Base-by-base conservation (phyloP, 257 asterid species). In the Scutellaria minor region DNA sequence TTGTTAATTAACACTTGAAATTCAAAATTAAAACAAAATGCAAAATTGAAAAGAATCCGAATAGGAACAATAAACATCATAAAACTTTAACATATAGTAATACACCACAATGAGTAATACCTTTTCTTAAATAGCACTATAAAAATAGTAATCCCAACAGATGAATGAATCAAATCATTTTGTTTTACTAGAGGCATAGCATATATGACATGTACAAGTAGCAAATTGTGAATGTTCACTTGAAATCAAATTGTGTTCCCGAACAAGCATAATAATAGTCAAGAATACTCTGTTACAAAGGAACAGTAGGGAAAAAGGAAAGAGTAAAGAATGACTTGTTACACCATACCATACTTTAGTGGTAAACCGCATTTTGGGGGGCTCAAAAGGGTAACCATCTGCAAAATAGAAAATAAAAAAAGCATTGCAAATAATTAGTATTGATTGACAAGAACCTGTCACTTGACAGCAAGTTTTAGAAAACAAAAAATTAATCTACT, bases 361-460 rank as follows among this genome's bases (percentile, higher is more conserved):
- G 78, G 82, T 82, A 68, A 94, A 94, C 74, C 64, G 80, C 99
- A 94, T 94, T 76, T 86, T 91, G 44, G 99, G 99, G 68, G 99
- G 99, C 85, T 89, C 96, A 31, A 94, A 94, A 15, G 99, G 99
- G 80, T 94, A 94, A 37, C 96, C 97, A 82, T 84, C 99, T 94
- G 97, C 87, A 86, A 77, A 74, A 56, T 31, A 47, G 58, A 53
- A 54, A 50, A 13, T 6, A 48, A 55, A 20, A 18, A 35, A 70
- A 15, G 55, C 7, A 56, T 44, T 45, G 11, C 74, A 57, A 57
- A 20, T 35, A 31, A 15, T 37, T 54, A 56, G 55, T 51, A 37
- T 20, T 24, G 41, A 41, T 47, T 35, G 63, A 63, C 15, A 56
- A 22, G 20, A 64, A 46, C 9, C 22, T 18, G 10, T 39, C 58